A percentile compares a stretch with the other conserved stretches of the same genome.
Evolutionary conservation across 345 rosid species (phyloP).

Genomic region (Gossypium rotundifolium): DNA sequence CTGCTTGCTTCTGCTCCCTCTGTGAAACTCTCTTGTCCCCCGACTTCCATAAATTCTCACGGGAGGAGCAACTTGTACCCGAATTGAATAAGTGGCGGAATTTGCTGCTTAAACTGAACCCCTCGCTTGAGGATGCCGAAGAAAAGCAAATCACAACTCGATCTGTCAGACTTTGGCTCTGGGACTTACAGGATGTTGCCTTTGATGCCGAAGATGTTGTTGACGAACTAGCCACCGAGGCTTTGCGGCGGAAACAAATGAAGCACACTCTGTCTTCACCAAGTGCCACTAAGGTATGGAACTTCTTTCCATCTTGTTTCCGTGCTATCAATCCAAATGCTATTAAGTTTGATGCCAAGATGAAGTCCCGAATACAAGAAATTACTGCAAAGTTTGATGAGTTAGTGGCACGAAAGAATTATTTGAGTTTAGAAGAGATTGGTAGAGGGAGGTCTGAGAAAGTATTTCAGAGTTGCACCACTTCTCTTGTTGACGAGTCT

Average conservation of each 20-base stretch:
- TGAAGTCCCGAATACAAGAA: conserved; percentile 1
- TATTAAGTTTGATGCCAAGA: not conserved
- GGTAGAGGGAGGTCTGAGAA: not conserved
- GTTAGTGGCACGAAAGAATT: not conserved
- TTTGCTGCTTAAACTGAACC: conserved; percentile 4
- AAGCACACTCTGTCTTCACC: not conserved
- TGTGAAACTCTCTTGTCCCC: not conserved
- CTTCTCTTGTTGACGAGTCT: conserved; percentile 9
- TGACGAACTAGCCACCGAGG: conserved; percentile 16
- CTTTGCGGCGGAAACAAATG: not conserved
- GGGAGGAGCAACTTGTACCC: not conserved
- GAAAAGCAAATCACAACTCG: not conserved
- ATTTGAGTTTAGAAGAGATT: conserved; percentile 7
- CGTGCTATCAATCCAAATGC: not conserved
- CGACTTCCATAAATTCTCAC: not conserved
- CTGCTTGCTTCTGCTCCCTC: not conserved
- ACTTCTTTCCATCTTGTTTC: not conserved
- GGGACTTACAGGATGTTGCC: conserved; percentile 17
- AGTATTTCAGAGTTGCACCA: not conserved
- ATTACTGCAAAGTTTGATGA: not conserved
- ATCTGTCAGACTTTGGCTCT: conserved; percentile 16
- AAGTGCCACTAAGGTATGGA: not conserved
- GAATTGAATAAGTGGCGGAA: conserved; percentile 20
- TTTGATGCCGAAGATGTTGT: conserved; percentile 22
- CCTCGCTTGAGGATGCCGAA: conserved; percentile 12